Evolutionary conservation across 2,329 filamentous ascomycete genomes (phyloP).

Genomic region (Mollisia scopiformis): DNA sequence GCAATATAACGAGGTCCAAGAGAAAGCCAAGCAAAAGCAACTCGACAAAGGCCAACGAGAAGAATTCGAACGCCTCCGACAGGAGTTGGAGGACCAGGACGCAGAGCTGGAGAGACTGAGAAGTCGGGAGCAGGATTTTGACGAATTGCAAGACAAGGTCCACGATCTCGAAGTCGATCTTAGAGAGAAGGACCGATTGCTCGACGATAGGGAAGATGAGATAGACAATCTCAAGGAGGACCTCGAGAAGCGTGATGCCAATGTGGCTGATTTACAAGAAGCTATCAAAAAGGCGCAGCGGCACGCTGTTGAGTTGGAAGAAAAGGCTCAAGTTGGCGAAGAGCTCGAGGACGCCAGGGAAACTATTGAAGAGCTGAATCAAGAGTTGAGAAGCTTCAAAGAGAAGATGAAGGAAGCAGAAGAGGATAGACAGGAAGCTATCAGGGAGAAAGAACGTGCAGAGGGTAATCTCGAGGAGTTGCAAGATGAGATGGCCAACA

Average conservation of each 20-base stretch:
- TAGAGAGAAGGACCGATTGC: conserved; percentile 72
- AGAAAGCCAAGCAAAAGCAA: conserved; percentile 77
- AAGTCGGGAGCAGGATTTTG: conserved; percentile 59
- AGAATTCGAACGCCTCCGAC: conserved; percentile 61
- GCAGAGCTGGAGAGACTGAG: conserved; percentile 52
- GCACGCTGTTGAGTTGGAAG: conserved; percentile 57
- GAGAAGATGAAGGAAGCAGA: conserved; percentile 58
- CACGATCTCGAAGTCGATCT: conserved; percentile 76
- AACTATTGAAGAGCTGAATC: conserved; percentile 61
- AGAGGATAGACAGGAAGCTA: conserved; percentile 56
- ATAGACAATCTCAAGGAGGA: conserved; percentile 66
- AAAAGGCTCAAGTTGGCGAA: conserved; percentile 54
- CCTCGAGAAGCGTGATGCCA: conserved; percentile 53
- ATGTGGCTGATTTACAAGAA: conserved; percentile 58
- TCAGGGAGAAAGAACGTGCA: conserved; percentile 57
- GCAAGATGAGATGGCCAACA: conserved; percentile 78
- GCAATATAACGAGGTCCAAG: conserved; percentile 81
- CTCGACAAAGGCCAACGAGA: conserved; percentile 69
- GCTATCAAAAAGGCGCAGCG: conserved; percentile 59
- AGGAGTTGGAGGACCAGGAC: conserved; percentile 59
- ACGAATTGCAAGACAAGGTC: conserved; percentile 73
- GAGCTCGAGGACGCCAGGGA: conserved; percentile 40
- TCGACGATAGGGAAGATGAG: conserved; percentile 77
- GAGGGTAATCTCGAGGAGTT: conserved; percentile 65
- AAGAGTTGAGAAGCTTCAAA: conserved; percentile 55